These are phyloP conservation scores for Phytophthora vignae DNA, from an alignment of 352 stramenopile genomes.

Conservation along the genomic window DNA sequence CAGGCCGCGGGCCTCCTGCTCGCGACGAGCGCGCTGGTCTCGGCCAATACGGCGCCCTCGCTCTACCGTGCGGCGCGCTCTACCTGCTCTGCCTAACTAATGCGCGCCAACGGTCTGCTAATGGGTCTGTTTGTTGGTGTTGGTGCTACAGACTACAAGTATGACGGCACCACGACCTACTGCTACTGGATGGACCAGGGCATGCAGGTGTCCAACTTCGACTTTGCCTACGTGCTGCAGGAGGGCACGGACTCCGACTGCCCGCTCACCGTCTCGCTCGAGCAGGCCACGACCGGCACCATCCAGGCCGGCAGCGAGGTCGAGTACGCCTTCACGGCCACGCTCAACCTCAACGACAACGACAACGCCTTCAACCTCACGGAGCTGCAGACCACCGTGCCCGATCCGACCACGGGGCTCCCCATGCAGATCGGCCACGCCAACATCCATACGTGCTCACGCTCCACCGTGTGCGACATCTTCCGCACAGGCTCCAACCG, in stretches of 20 bases:
- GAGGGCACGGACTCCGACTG: slow-evolving; percentile 56
- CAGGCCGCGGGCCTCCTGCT: slow-evolving; percentile 32
- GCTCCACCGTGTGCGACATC: slow-evolving; percentile 75
- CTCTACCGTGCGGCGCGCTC: slow-evolving; percentile 52
- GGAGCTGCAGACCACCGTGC: slow-evolving; percentile 61
- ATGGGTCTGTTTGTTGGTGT: not conserved
- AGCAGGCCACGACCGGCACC: slow-evolving; percentile 49
- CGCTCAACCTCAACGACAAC: slow-evolving; percentile 74
- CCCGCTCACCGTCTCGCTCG: slow-evolving; percentile 66
- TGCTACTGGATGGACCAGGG: slow-evolving; percentile 85
- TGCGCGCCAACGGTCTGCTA: slow-evolving; percentile 18
- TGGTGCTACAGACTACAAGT: slow-evolving; percentile 63
- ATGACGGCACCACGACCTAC: slow-evolving; percentile 80
- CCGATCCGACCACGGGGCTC: slow-evolving; percentile 57
- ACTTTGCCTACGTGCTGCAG: slow-evolving; percentile 72
- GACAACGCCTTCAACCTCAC: slow-evolving; percentile 74
- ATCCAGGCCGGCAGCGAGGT: slow-evolving; percentile 46
- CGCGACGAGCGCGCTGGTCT: slow-evolving; percentile 20
- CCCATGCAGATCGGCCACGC: slow-evolving; percentile 77
- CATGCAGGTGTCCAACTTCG: slow-evolving; percentile 72
- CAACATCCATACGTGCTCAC: slow-evolving; percentile 80
- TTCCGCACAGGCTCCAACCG: slow-evolving; percentile 71
- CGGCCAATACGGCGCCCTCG: slow-evolving; percentile 46
- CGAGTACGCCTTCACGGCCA: slow-evolving; percentile 80
- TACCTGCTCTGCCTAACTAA: not conserved